Base-by-base conservation (phyloP, 1,284 basidiomycete genomes). In the Tilletia caries region DNA sequence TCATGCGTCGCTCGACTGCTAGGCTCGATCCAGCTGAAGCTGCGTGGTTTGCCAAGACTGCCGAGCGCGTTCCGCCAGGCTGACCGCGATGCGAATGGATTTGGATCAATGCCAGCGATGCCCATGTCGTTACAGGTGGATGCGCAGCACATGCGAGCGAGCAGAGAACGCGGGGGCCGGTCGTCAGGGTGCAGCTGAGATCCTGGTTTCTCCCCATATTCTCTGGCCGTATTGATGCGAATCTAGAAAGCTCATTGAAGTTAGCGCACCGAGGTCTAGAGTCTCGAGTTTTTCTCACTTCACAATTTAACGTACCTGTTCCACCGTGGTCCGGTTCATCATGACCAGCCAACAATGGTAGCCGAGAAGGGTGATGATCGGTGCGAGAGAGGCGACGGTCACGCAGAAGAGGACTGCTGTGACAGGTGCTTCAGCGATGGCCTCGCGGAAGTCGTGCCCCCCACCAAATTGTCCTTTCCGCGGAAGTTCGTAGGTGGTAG, bases 271-370 rank as follows among this genome's bases (percentile, higher is more conserved):
- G 6, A n/a, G 37, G 32, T 32, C 18, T 20, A 27, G 66, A 20
- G n/a, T 15, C 32, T 67, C 4, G 10, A 27, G 2, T 20, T 41
- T 54, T 13, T 2, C 13, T 29, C 27, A 18, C 23, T 25, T 8
- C 27, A 20, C n/a, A 8, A 4, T 20, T 33, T 6, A n/a, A 41
- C 68, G 70, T 54, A 74, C 69, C 44, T 70, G 67, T 71, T 83
- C 82, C 12, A 82, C 80, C 3, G 82, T 83, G 18, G 76, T 78
- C 12, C 81, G 70, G 62, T 83, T 83, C 25, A 76, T 70, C 27
- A 67, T 25, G 3, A 83, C 70, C 25, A 83, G 71, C 23, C 77
- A 70, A 2, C 75, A 64, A 33, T 83, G 82, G 67, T 83, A 83
- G 6, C 64, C 67, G 32, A 76, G 76, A 13, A 83, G 69, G 29